phyloP scores from a whole-genome alignment of 2,329 filamentous ascomycete genomes.

The Trichoderma sp. region DNA sequence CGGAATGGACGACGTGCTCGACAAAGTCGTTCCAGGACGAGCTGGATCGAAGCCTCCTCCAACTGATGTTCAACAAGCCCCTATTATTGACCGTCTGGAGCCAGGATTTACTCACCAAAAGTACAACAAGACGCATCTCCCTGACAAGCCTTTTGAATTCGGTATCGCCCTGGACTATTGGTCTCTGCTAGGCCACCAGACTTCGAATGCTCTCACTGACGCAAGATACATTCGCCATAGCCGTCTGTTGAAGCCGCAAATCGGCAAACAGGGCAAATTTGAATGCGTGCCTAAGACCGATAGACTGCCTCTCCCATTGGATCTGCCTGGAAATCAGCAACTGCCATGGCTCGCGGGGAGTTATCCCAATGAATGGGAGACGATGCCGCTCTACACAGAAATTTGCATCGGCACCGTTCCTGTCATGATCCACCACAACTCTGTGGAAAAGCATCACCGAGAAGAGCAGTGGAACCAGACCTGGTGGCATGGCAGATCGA shows the following conservation, averaged over 20 bases:
- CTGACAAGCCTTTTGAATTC: slow-evolving; percentile 34
- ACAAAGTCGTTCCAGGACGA: slow-evolving; percentile 33
- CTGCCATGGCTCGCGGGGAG: slow-evolving; percentile 20
- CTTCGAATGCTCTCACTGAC: slow-evolving; percentile 34
- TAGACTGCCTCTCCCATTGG: slow-evolving; percentile 22
- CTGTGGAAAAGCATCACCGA: slow-evolving; percentile 32
- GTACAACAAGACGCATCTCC: slow-evolving; percentile 31
- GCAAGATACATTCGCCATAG: slow-evolving; percentile 34
- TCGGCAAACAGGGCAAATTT: slow-evolving; percentile 32
- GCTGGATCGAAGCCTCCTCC: slow-evolving; percentile 33
- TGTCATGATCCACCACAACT: slow-evolving; percentile 40
- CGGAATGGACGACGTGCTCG: slow-evolving; percentile 31
- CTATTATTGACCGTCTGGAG: slow-evolving; percentile 34
- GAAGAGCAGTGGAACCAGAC: slow-evolving; percentile 35
- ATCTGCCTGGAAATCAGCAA: neutral
- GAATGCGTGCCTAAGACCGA: slow-evolving; percentile 33
- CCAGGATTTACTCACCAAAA: slow-evolving; percentile 36
- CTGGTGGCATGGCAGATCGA: slow-evolving; percentile 35
- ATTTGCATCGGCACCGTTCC: slow-evolving; percentile 38
- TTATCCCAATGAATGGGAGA: slow-evolving; percentile 33
- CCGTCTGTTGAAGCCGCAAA: slow-evolving; percentile 32
- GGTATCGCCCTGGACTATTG: slow-evolving; percentile 39
- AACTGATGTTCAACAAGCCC: slow-evolving; percentile 29
- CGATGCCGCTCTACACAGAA: slow-evolving; percentile 37
- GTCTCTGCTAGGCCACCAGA: slow-evolving; percentile 36